Evolutionary conservation across 345 rosid genomes (phyloP), one percentile per base, ranked within the genome.

Genomic region (Zanthoxylum bungeanum): DNA sequence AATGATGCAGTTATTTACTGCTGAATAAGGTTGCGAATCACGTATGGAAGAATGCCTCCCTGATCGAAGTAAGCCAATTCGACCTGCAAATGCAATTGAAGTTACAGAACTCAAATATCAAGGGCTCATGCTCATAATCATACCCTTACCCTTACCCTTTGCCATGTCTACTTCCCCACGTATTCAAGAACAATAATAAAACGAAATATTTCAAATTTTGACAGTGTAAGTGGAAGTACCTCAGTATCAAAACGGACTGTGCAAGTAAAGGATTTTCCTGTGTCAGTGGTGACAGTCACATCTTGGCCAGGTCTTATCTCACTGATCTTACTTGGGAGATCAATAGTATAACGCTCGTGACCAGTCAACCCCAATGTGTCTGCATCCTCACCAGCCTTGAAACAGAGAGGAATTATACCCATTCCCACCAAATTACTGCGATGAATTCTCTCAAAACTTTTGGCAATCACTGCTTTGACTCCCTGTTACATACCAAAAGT

Each of bases 361-460:
- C 98, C 99, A 9, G 95, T 93, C 84, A 93, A 79, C 30, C 97
- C 95, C 66, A 96, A 86, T 0, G 91, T 77, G 65, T 96, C 98
- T 2, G 97, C 91, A 63, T 96, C 99, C 88, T 96, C 89, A 19
- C 99, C 99, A 9, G 90, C 68, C 84, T 89, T 91, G 78, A 91
- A 96, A 77, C 98, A 96, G 57, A 96, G 89, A 0, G 98, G 99
- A 71, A 96, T 80, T 47, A 96, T 85, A 44, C 99, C 99, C 99
- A 96, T 96, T 73, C 99, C 99, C 22, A 93, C 98, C 86, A 93
- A 82, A 77, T 96, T 96, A 75, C 99, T 96, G 55, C 98, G 84
- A 61, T 96, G 99, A 80, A 96, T 96, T 78, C 99, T 91, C 82
- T 96, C 99, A 22, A 91, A 93, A 85, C 99, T 96, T 81, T 93